Conservation (phyloP, 1,284 basidiomycete genomes). For the Malassezia nana region DNA sequence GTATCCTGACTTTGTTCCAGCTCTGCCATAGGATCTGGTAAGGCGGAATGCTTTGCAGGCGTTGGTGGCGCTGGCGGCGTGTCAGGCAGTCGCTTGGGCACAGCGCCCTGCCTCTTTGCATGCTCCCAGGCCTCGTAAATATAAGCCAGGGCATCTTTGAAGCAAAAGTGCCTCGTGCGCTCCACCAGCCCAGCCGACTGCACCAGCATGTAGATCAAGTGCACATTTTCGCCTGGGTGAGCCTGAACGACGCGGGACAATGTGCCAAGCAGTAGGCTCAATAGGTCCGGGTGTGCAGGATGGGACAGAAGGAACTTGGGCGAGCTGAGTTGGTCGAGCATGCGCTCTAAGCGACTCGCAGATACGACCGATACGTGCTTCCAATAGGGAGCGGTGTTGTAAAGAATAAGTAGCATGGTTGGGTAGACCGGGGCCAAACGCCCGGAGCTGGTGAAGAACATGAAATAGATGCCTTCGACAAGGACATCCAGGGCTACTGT, state of each 20-base stretch:
- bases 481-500: conserved; percentile 25
- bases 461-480: conserved; percentile 66
- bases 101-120: not conserved
- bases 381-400: conserved; percentile 77
- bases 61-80: conserved; percentile 17
- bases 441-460: conserved; percentile 66
- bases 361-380: conserved; percentile 65
- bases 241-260: conserved; percentile 68
- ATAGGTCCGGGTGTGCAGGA: conserved; percentile 78
- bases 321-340: conserved; percentile 79
- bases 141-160: conserved; percentile 45
- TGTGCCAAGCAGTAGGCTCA: conserved; percentile 85
- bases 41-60: not conserved
- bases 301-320: conserved; percentile 80
- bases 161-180: conserved; percentile 74
- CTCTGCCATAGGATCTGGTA: not conserved
- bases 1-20: not conserved
- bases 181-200: conserved; percentile 72
- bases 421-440: conserved; percentile 54
- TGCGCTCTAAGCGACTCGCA: conserved; percentile 69
- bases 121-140: not conserved
- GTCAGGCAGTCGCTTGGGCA: conserved; percentile 26
- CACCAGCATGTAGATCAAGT: conserved; percentile 75
- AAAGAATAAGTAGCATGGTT: conserved; percentile 75
- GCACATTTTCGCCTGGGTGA: conserved; percentile 61